A percentile compares a stretch with the other conserved stretches of the same genome.
Conservation (phyloP, 169 alveolate genomes). For the Eimeria sp. region DNA sequence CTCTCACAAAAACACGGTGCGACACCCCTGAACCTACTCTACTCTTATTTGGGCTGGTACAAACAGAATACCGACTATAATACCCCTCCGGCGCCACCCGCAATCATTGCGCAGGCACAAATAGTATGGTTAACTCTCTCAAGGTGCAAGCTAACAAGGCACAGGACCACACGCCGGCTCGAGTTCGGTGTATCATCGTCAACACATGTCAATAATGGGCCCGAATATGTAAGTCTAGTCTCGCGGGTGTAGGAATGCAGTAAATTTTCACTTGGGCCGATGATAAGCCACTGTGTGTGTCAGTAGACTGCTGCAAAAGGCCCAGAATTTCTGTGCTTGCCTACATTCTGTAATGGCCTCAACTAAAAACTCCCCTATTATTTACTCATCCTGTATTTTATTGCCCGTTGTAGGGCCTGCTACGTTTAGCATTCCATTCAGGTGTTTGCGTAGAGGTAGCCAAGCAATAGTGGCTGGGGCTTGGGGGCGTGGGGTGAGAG, state of each 20-base stretch:
- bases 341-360: neutral
- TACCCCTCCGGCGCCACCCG: neutral
- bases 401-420: neutral
- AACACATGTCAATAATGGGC: neutral
- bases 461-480: slow-evolving; percentile 70
- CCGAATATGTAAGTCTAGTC: neutral
- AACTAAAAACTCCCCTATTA: neutral
- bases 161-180: neutral
- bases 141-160: neutral
- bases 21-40: neutral
- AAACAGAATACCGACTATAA: neutral
- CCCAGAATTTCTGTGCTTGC: neutral
- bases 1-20: neutral
- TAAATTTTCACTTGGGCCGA: neutral
- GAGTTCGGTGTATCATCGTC: neutral
- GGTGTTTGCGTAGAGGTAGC: slow-evolving; percentile 58
- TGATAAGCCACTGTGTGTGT: slow-evolving; percentile 11
- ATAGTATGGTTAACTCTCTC: neutral
- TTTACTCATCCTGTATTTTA: neutral
- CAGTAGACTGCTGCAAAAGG: slow-evolving; percentile 19
- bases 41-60: neutral
- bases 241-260: neutral
- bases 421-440: neutral
- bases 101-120: neutral
- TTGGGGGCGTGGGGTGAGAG: slow-evolving; percentile 76